Evolutionary conservation across 176 grass and related monocot species (phyloP).

Genomic region (Ananas comosus): DNA sequence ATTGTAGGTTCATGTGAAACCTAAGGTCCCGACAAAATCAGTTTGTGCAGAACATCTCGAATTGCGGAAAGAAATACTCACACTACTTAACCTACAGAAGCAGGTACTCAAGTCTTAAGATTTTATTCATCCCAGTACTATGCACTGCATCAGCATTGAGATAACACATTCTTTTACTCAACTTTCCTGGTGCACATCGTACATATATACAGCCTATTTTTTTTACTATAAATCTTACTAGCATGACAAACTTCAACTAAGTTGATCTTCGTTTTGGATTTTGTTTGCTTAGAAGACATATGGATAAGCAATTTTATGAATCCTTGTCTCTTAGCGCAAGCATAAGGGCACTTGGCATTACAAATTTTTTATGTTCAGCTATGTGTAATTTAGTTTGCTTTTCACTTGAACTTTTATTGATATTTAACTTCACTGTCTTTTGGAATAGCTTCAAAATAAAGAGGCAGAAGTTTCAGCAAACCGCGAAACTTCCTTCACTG

Average conservation of each 20-base stretch:
- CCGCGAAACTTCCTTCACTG: slow-evolving; percentile 67
- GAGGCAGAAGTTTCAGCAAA: slow-evolving; percentile 71
- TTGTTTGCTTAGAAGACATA: neutral
- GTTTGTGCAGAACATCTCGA: slow-evolving; percentile 97
- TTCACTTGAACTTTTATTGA: slow-evolving; percentile 2
- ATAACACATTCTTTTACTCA: no score
- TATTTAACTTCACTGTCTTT: slow-evolving; percentile 17
- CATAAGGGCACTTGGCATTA: neutral
- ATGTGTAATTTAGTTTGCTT: neutral
- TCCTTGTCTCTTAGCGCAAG: neutral
- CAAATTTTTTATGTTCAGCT: neutral
- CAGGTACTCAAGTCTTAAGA: slow-evolving; percentile 42
- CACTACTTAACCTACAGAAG: slow-evolving; percentile 94
- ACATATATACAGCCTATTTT: no score
- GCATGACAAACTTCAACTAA: no score
- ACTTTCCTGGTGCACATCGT: no score
- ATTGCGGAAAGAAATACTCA: slow-evolving; percentile 93
- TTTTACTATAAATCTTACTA: no score
- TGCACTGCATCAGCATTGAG: neutral
- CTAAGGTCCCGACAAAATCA: slow-evolving; percentile 94
- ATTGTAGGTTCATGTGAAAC: slow-evolving; percentile 90
- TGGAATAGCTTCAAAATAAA: slow-evolving; percentile 81
- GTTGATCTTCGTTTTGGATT: no score
- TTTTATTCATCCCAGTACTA: slow-evolving; percentile 11
- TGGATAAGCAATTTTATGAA: neutral